Conservation (phyloP, 108 stramenopile species). For the Hondaea fermentalgiana region DNA sequence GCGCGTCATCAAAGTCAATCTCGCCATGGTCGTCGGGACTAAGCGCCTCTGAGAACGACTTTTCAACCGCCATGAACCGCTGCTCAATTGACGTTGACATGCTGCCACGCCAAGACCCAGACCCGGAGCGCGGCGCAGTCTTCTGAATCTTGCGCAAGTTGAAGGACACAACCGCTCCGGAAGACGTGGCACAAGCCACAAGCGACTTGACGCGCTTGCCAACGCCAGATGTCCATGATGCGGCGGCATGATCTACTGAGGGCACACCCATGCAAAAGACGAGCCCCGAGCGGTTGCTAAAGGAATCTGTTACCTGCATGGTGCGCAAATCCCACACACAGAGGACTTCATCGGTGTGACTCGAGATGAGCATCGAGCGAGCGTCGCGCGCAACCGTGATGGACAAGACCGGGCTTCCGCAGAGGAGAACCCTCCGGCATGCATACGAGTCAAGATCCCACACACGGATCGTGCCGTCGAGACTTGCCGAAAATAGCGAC, state of each 20-base stretch:
- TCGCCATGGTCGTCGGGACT: not conserved
- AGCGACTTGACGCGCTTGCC: not conserved
- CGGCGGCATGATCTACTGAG: not conserved
- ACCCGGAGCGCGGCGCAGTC: not conserved
- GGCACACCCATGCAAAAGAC: not conserved
- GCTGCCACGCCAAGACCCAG: not conserved
- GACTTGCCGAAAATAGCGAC: not conserved
- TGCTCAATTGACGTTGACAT: not conserved
- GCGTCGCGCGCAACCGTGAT: not conserved
- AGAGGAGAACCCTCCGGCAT: not conserved
- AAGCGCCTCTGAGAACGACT: not conserved
- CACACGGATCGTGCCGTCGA: conserved; percentile 20
- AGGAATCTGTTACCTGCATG: not conserved
- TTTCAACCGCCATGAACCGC: not conserved
- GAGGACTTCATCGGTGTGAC: not conserved
- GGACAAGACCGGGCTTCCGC: not conserved
- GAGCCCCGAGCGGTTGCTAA: not conserved
- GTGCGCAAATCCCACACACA: not conserved
- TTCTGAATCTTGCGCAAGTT: not conserved
- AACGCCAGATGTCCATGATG: not conserved
- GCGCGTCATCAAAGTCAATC: not conserved
- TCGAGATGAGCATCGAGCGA: not conserved
- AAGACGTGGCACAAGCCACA: not conserved
- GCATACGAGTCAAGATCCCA: conserved; percentile 10
- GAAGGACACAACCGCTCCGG: not conserved